A percentile compares a stretch with the other conserved stretches of the same genome.
These are phyloP conservation scores for Thoreauomyces humboldtii DNA, from an alignment of 192 early-diverging fungal genomes.

Conservation along the genomic window DNA sequence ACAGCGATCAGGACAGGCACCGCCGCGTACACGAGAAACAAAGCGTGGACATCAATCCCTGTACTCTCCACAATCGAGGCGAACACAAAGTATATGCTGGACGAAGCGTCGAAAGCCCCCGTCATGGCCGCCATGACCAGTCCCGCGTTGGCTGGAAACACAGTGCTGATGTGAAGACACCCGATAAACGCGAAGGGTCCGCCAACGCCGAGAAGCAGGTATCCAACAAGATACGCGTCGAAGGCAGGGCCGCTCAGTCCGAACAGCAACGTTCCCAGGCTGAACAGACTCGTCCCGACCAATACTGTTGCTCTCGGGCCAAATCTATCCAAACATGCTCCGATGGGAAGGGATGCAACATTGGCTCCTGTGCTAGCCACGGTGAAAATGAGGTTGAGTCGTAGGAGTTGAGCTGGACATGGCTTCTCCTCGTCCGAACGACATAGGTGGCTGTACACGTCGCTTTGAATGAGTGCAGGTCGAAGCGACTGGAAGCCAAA, in stretches of 20 bases:
- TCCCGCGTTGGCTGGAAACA: slow-evolving; percentile 12
- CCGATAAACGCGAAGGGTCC: slow-evolving; percentile 22
- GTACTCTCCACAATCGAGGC: not conserved
- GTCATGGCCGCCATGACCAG: slow-evolving; percentile 23
- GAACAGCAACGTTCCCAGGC: slow-evolving; percentile 18
- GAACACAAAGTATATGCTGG: slow-evolving; percentile 12
- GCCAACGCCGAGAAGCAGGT: slow-evolving; percentile 9
- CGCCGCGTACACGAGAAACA: not conserved
- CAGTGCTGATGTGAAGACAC: slow-evolving; percentile 22
- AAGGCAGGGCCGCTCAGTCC: slow-evolving; percentile 16
- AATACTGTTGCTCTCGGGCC: slow-evolving; percentile 21
- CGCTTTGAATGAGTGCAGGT: slow-evolving; percentile 9
- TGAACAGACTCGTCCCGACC: slow-evolving; percentile 5
- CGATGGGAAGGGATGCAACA: slow-evolving; percentile 25
- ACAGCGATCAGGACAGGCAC: slow-evolving; percentile 8
- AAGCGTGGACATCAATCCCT: not conserved
- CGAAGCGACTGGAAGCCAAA: slow-evolving; percentile 28
- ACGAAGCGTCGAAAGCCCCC: slow-evolving; percentile 22
- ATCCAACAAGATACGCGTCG: slow-evolving; percentile 19
- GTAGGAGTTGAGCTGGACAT: slow-evolving; percentile 18
- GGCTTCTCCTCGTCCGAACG: slow-evolving; percentile 11
- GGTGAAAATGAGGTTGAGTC: slow-evolving; percentile 27
- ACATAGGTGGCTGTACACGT: slow-evolving; percentile 15
- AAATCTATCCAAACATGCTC: slow-evolving; percentile 13
- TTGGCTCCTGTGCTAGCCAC: slow-evolving; percentile 17